These are phyloP conservation scores for Blastobotrys parvus DNA, from an alignment of 805 yeast genomes.

Conservation along the genomic window DNA sequence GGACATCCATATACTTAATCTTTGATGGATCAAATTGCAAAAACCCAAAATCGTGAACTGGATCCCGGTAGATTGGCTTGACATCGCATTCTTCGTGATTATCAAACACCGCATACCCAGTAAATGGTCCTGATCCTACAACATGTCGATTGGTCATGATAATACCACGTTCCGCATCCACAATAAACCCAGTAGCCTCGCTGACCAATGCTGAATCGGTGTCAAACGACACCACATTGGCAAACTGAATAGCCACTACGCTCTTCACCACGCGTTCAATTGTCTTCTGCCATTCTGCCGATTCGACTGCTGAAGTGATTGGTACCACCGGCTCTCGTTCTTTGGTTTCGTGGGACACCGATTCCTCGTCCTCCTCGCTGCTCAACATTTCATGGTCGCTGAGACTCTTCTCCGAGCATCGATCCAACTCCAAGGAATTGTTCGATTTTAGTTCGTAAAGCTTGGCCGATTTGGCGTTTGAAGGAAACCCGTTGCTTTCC, in stretches of 20 bases:
- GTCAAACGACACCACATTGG: slow-evolving; percentile 81
- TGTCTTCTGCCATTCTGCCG: slow-evolving; percentile 63
- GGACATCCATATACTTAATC: slow-evolving; percentile 66
- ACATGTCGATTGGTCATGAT: slow-evolving; percentile 91
- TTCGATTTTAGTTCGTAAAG: background rate
- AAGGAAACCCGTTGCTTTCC: background rate
- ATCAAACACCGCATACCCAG: slow-evolving; percentile 86
- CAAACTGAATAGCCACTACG: slow-evolving; percentile 83
- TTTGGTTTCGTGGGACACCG: background rate
- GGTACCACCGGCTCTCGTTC: background rate
- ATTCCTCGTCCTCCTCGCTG: background rate
- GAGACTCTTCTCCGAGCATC: background rate
- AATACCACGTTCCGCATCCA: slow-evolving; percentile 72
- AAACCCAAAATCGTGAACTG: slow-evolving; percentile 92
- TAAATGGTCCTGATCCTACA: slow-evolving; percentile 91
- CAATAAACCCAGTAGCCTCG: slow-evolving; percentile 95
- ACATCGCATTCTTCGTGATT: slow-evolving; percentile 91
- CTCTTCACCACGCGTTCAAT: slow-evolving; percentile 74
- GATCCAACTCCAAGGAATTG: slow-evolving; percentile 2
- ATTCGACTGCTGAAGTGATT: slow-evolving; percentile 8
- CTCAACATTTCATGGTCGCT: background rate
- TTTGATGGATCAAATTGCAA: slow-evolving; percentile 63
- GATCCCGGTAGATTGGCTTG: slow-evolving; percentile 81
- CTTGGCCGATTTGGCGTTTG: too few species aligned
- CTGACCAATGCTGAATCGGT: slow-evolving; percentile 66